Percentiles rank a stretch among this genome's conserved stretches.
Evolutionary conservation across 2,329 filamentous ascomycete species (phyloP).

Genomic region (Pestalotiopsis sp.): DNA sequence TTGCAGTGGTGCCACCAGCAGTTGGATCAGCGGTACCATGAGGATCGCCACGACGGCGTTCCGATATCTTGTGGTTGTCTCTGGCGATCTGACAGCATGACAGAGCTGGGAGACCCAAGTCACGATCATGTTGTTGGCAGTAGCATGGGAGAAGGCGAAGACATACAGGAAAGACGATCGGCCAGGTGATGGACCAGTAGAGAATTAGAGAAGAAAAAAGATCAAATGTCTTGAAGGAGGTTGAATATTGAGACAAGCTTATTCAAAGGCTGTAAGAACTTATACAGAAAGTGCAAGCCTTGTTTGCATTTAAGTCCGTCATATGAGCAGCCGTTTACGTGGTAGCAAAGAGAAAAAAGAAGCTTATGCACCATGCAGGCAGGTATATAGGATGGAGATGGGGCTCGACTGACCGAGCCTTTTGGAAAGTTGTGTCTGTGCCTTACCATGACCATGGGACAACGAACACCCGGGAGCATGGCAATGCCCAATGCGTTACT

Average conservation of each 20-base stretch:
- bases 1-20: conserved; percentile 30
- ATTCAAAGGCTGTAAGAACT: conserved; percentile 11
- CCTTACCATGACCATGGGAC: neutral
- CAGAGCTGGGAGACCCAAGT: conserved; percentile 26
- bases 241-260: conserved; percentile 20
- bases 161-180: conserved; percentile 22
- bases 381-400: conserved; percentile 6
- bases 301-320: conserved; percentile 20
- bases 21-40: conserved; percentile 26
- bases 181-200: conserved; percentile 1
- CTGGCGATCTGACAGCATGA: conserved; percentile 25
- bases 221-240: conserved; percentile 24
- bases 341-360: neutral
- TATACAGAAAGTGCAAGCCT: conserved; percentile 15
- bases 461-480: neutral
- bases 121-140: conserved; percentile 20
- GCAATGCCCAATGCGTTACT: neutral
- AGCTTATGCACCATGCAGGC: neutral
- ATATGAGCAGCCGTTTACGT: neutral
- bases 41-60: conserved; percentile 29
- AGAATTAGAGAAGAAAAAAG: neutral
- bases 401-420: neutral
- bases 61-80: conserved; percentile 24
- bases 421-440: neutral
- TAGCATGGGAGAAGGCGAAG: conserved; percentile 22